These are phyloP conservation scores for Ajuga chamaepitys DNA, from an alignment of 257 asterid species.

Conservation along the genomic window DNA sequence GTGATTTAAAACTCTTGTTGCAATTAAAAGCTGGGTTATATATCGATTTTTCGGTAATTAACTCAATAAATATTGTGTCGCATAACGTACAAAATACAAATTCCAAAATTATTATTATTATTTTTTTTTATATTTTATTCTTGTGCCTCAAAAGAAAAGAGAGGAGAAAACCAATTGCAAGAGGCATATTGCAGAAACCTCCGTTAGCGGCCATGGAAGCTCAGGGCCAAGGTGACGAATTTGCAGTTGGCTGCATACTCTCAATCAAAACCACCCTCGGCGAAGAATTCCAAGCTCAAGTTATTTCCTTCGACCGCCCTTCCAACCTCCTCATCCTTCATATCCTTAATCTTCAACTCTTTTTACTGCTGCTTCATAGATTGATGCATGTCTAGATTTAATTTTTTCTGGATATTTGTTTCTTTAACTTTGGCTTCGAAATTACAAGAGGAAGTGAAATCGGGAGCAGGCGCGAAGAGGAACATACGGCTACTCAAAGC, in stretches of 20 bases:
- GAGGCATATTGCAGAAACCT: not conserved
- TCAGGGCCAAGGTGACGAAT: constrained; percentile 59
- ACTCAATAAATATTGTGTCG: too few relatives aligned
- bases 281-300: constrained; percentile 87
- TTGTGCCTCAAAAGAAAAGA: not conserved
- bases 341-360: constrained; percentile 47
- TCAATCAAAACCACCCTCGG: constrained; percentile 82
- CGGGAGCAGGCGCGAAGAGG: constrained; percentile 71
- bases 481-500: constrained; percentile 80
- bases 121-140: too few relatives aligned
- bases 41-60: too few relatives aligned
- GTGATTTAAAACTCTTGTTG: too few relatives aligned
- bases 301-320: constrained; percentile 73
- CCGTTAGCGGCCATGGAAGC: constrained; percentile 56
- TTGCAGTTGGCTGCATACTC: constrained; percentile 76
- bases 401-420: not conserved
- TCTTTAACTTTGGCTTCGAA: constrained; percentile 43
- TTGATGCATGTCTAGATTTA: not conserved
- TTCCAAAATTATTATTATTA: too few relatives aligned
- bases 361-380: not conserved
- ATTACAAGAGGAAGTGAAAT: constrained; percentile 69
- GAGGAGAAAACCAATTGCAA: not conserved
- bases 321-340: constrained; percentile 94
- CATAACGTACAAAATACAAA: too few relatives aligned
- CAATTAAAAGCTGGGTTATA: too few relatives aligned